phyloP scores from a whole-genome alignment of 1,284 basidiomycete species.

The Puccinia coronata region DNA sequence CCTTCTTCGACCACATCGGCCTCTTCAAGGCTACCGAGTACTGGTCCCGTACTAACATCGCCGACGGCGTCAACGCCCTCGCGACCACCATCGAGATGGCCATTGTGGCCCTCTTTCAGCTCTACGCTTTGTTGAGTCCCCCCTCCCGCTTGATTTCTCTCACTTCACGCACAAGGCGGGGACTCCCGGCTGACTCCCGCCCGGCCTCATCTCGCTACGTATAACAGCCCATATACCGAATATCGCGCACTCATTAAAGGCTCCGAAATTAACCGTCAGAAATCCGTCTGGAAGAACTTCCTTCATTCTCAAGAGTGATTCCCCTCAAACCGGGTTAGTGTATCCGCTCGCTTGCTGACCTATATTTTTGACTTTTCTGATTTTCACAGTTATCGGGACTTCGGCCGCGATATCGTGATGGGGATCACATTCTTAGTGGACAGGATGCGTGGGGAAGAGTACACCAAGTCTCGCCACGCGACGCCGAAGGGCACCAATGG shows the following conservation, averaged over 20 bases:
- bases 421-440: constrained; percentile 18
- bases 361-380: background rate
- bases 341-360: background rate
- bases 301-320: constrained; percentile 43
- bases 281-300: constrained; percentile 32
- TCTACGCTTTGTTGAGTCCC: constrained; percentile 36
- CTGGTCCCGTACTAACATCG: constrained; percentile 61
- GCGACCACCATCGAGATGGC: constrained; percentile 76
- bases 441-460: background rate
- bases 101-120: constrained; percentile 27
- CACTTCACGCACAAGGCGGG: no score
- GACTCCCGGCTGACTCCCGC: no score
- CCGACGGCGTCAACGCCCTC: constrained; percentile 78
- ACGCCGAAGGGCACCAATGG: background rate
- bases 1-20: constrained; percentile 57
- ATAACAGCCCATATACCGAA: constrained; percentile 35
- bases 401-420: constrained; percentile 20
- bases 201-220: background rate
- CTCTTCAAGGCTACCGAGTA: constrained; percentile 62
- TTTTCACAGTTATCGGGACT: constrained; percentile 33
- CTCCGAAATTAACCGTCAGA: constrained; percentile 26
- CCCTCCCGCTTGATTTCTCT: no score
- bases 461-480: constrained; percentile 11
- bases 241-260: constrained; percentile 45
- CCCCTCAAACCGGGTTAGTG: background rate